Percentiles rank a stretch among this genome's conserved stretches.
Conservation (phyloP, 1,284 basidiomycete genomes). For the Ganoderma sinense region DNA sequence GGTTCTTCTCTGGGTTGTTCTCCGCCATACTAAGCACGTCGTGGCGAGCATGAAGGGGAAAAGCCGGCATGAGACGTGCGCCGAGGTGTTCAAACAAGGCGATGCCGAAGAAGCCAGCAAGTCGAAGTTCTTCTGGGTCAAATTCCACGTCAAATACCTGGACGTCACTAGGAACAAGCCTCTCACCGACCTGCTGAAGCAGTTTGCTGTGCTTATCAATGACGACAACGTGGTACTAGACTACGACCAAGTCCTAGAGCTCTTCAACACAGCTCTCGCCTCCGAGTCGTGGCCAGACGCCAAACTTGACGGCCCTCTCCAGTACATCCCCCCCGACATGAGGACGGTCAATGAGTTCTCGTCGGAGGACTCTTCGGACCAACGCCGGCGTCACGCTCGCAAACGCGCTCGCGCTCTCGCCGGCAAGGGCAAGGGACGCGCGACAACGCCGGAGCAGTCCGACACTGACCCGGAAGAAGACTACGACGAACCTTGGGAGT, state of each 20-base stretch:
- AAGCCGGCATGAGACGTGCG: not conserved
- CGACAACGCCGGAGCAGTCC: not conserved
- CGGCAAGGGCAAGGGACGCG: not conserved
- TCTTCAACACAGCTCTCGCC: not conserved
- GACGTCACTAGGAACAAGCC: not conserved
- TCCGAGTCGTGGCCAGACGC: not conserved
- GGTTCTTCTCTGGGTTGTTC: constrained; percentile 23
- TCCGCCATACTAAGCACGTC: constrained; percentile 16
- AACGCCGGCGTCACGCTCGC: not conserved
- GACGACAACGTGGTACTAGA: not conserved
- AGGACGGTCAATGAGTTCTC: not conserved
- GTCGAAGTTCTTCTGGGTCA: not conserved
- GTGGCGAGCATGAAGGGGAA: too few species aligned
- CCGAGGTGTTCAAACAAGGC: not conserved
- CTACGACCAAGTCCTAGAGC: not conserved
- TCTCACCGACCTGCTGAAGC: not conserved
- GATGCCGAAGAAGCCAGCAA: not conserved
- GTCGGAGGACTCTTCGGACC: not conserved
- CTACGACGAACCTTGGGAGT: not conserved
- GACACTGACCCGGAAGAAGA: not conserved
- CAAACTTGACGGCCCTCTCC: not conserved
- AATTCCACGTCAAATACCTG: not conserved
- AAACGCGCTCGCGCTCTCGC: not conserved
- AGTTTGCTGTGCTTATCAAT: not conserved
- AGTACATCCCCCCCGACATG: not conserved